Conservation (phyloP, 129 eudicot species). For the carrot (Daucus carota) region DH1_v3.0 NC_030382.2:47912501-47913000, state of each 20-base stretch:
- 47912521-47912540: conserved; percentile 74
- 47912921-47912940: neutral
- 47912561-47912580: conserved; percentile 49
- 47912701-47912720: conserved; percentile 79
- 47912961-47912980: neutral
- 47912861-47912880: conserved; percentile 85
- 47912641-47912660: conserved; percentile 64
- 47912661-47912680: conserved; percentile 67
- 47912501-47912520: conserved; percentile 59
- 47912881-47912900: conserved; percentile 20
- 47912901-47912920: neutral
- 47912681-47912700: conserved; percentile 86
- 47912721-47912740: conserved; percentile 45
- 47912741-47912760: conserved; percentile 17
- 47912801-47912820: conserved; percentile 82
- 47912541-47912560: conserved; percentile 61
- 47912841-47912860: conserved; percentile 60
- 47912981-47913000: neutral
- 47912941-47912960: neutral
- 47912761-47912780: conserved; percentile 26
- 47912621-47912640: conserved; percentile 52
- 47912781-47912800: conserved; percentile 55
- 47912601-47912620: conserved; percentile 53
- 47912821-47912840: conserved; percentile 72
- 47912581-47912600: conserved; percentile 66